phyloP scores from a whole-genome alignment of 2,329 filamentous ascomycete genomes.

The Colletotrichum sidae region DNA sequence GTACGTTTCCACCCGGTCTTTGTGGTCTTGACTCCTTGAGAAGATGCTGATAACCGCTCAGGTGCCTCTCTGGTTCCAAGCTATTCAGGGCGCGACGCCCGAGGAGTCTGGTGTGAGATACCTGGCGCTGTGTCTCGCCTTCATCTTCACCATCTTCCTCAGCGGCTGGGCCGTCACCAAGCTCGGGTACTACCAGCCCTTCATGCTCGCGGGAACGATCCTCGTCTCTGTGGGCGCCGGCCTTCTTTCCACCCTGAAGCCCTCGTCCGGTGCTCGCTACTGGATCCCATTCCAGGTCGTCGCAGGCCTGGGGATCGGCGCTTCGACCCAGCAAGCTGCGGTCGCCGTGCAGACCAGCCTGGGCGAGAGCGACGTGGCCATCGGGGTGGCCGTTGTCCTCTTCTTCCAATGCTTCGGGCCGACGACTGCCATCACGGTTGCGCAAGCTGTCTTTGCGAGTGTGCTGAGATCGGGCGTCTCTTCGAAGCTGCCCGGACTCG shows the following conservation, averaged over 20 bases:
- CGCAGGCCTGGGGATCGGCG: constrained; percentile 21
- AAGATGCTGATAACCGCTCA: constrained; percentile 12
- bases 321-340: constrained; percentile 27
- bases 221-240: constrained; percentile 42
- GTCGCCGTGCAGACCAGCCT: constrained; percentile 22
- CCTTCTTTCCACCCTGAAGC: constrained; percentile 18
- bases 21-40: too few relatives aligned
- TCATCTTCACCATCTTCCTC: constrained; percentile 42
- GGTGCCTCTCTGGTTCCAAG: constrained; percentile 50
- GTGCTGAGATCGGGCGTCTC: neutral
- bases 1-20: neutral
- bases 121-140: constrained; percentile 44
- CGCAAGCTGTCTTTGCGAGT: constrained; percentile 20
- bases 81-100: constrained; percentile 47
- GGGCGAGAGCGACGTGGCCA: neutral
- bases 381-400: constrained; percentile 16
- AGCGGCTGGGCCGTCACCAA: constrained; percentile 40
- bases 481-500: neutral
- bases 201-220: constrained; percentile 47
- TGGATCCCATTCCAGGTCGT: constrained; percentile 47
- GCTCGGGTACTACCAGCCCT: constrained; percentile 50
- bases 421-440: constrained; percentile 17
- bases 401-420: constrained; percentile 30
- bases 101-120: constrained; percentile 47
- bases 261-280: constrained; percentile 42